Evolutionary conservation across 2,329 filamentous ascomycete species (phyloP).

Genomic region (Niveomyces coronatus): DNA sequence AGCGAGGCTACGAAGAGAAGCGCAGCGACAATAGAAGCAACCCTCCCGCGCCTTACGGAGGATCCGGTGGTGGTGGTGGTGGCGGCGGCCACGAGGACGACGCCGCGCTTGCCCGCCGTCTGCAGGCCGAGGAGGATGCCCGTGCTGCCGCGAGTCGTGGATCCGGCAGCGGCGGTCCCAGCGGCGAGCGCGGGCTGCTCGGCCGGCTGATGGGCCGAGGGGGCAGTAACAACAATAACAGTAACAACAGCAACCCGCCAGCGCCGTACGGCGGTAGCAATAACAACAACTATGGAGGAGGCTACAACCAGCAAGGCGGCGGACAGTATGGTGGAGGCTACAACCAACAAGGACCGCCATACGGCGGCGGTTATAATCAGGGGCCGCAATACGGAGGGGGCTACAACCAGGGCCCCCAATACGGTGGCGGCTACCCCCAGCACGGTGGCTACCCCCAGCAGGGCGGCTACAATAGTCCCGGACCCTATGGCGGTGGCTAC

Average conservation of each 20-base stretch:
- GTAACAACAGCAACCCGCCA: conserved; percentile 11
- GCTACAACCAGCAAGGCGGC: conserved; percentile 12
- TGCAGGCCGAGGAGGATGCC: conserved; percentile 78
- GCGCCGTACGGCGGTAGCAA: conserved; percentile 13
- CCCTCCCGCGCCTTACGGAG: conserved; percentile 14
- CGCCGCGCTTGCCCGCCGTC: conserved; percentile 60
- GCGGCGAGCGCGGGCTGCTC: conserved; percentile 32
- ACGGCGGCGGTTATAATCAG: conserved; percentile 19
- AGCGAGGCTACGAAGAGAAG: conserved; percentile 61
- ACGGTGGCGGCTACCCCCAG: conserved; percentile 14
- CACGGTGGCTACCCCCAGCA: conserved; percentile 15
- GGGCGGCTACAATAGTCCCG: neutral
- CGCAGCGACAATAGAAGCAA: conserved; percentile 21
- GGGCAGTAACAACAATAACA: conserved; percentile 24
- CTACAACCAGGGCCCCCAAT: conserved; percentile 21
- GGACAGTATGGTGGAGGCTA: conserved; percentile 12
- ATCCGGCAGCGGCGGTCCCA: conserved; percentile 15
- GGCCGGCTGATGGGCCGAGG: conserved; percentile 43
- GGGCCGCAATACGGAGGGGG: conserved; percentile 15
- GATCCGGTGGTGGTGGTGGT: conserved; percentile 19
- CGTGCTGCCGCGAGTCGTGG: conserved; percentile 28
- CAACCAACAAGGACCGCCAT: no score
- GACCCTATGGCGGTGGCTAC: conserved; percentile 13
- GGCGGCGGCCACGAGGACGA: conserved; percentile 46
- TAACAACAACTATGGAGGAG: conserved; percentile 21